Evolutionary conservation across 371 early-diverging fungal genomes (phyloP).

Genomic region (Syncephalastrum racemosum): DNA sequence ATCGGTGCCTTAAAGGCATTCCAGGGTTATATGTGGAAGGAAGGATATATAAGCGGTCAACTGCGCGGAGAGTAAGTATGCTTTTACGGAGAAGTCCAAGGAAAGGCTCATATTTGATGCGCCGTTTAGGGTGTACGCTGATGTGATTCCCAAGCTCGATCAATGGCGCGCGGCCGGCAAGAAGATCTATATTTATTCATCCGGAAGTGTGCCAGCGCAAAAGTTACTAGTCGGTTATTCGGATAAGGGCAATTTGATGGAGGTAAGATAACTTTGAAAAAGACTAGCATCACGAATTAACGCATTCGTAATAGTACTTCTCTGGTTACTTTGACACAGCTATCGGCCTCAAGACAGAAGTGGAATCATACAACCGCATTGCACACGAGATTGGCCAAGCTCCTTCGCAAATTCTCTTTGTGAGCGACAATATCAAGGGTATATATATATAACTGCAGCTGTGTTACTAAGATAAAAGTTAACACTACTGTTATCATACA

Average conservation of each 20-base stretch:
- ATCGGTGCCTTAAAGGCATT: slow-evolving; percentile 86
- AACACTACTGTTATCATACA: not conserved
- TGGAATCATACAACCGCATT: slow-evolving; percentile 72
- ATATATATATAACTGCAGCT: not conserved
- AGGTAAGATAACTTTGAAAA: slow-evolving; percentile 35
- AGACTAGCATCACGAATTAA: not conserved
- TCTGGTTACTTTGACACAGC: slow-evolving; percentile 89
- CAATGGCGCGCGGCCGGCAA: slow-evolving; percentile 63
- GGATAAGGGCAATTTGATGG: slow-evolving; percentile 78
- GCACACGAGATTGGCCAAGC: slow-evolving; percentile 58
- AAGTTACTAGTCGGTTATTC: slow-evolving; percentile 86
- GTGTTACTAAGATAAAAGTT: too few species aligned
- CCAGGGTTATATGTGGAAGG: slow-evolving; percentile 94
- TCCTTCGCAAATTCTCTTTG: slow-evolving; percentile 69
- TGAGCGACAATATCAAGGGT: slow-evolving; percentile 87
- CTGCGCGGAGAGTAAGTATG: slow-evolving; percentile 73
- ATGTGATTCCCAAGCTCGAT: slow-evolving; percentile 78
- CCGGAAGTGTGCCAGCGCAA: slow-evolving; percentile 91
- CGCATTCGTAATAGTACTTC: slow-evolving; percentile 55
- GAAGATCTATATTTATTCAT: slow-evolving; percentile 89
- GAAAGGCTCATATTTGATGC: not conserved
- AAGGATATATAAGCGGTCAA: slow-evolving; percentile 77
- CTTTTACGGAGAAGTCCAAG: not conserved
- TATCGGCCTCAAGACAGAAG: slow-evolving; percentile 76
- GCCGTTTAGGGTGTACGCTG: slow-evolving; percentile 75